A percentile compares a stretch with the other conserved stretches of the same genome.
Evolutionary conservation across 495 filamentous ascomycete species (phyloP).

Genomic region (Podospora fimiseda): DNA sequence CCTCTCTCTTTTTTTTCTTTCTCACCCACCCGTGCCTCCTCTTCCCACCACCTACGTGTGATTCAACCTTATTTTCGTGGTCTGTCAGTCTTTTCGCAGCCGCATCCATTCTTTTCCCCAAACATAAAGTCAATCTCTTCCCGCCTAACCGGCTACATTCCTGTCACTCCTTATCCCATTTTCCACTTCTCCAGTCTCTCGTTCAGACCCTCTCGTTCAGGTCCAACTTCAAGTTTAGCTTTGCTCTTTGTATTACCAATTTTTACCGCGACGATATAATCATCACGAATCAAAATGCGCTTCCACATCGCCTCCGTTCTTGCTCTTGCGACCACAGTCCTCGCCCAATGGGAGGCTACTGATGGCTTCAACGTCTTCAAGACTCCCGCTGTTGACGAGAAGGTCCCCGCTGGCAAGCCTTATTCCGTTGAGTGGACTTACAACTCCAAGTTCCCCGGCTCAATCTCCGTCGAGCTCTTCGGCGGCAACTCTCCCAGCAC

Average conservation of each 20-base stretch:
- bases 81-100: constrained; percentile 1
- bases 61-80: not conserved
- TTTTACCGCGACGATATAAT: not conserved
- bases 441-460: constrained; percentile 24
- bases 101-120: constrained; percentile 7
- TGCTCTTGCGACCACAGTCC: constrained; percentile 35
- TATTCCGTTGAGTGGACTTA: constrained; percentile 30
- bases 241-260: not conserved
- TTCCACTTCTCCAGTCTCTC: constrained; percentile 9
- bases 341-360: constrained; percentile 31
- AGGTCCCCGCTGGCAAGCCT: constrained; percentile 34
- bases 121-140: constrained; percentile 4
- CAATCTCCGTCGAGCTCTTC: constrained; percentile 35
- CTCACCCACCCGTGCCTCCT: constrained; percentile 8
- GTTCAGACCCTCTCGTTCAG: constrained; percentile 1
- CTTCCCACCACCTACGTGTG: not conserved
- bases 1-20: constrained; percentile 13
- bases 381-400: constrained; percentile 28
- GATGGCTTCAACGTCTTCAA: constrained; percentile 35
- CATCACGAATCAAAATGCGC: constrained; percentile 35
- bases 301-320: constrained; percentile 37
- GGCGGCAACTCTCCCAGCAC: constrained; percentile 28
- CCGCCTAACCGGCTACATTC: not conserved
- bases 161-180: constrained; percentile 8
- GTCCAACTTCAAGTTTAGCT: constrained; percentile 1